A percentile compares a stretch with the other conserved stretches of the same genome.
Evolutionary conservation across 371 early-diverging fungal species (phyloP).

Genomic region (Apophysomyces ossiformis): DNA sequence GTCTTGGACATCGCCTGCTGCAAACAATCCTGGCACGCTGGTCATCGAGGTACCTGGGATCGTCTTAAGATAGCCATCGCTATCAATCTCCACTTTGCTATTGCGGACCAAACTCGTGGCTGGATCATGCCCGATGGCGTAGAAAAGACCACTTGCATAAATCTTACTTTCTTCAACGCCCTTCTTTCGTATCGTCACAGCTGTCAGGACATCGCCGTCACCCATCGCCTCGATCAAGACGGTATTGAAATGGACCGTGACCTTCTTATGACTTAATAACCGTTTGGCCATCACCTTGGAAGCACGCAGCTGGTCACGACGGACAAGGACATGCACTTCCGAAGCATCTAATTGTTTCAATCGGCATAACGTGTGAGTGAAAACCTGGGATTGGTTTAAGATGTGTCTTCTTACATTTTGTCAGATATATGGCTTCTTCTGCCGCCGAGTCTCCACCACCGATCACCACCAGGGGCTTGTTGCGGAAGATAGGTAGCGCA

Average conservation of each 20-base stretch:
- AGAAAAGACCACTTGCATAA: conserved; percentile 93
- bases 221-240: conserved; percentile 87
- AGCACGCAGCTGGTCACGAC: conserved; percentile 96
- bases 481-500: conserved; percentile 96
- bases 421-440: conserved; percentile 98
- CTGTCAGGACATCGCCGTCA: conserved; percentile 75
- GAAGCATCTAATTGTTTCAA: conserved; percentile 65
- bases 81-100: conserved; percentile 77
- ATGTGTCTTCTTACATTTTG: conserved; percentile 60
- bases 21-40: conserved; percentile 92
- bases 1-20: conserved; percentile 99
- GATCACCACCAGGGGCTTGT: conserved; percentile 93
- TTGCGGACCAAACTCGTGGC: conserved; percentile 79
- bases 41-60: conserved; percentile 85
- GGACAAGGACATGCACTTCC: conserved; percentile 93
- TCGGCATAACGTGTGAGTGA: neutral
- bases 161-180: conserved; percentile 71
- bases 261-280: conserved; percentile 83
- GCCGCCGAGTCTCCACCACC: conserved; percentile 99
- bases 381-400: neutral
- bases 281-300: conserved; percentile 96
- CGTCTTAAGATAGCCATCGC: conserved; percentile 90
- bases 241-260: conserved; percentile 92
- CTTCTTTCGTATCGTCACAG: conserved; percentile 68
- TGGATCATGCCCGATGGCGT: conserved; percentile 98